Conservation (phyloP, 176 grass and related monocot genomes). For the Aegilops umbellulata region DNA sequence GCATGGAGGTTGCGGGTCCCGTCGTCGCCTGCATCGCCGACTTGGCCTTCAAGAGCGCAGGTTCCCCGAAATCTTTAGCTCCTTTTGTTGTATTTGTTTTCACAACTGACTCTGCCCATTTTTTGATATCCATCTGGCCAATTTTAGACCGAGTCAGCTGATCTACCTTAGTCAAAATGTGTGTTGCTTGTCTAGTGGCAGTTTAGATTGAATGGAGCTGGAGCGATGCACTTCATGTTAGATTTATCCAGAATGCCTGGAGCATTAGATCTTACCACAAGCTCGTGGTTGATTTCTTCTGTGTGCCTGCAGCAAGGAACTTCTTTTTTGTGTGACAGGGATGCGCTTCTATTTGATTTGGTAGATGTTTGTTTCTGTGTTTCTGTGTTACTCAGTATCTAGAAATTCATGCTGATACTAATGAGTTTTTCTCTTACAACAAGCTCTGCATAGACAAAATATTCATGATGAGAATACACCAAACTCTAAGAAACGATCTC, state of each 20-base stretch:
- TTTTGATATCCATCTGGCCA: not conserved
- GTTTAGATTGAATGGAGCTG: not conserved
- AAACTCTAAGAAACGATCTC: not conserved
- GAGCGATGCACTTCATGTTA: not conserved
- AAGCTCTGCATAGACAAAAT: not conserved
- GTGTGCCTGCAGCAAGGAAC: not conserved
- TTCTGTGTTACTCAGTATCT: not conserved
- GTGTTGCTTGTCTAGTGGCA: not conserved
- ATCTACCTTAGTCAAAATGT: not conserved
- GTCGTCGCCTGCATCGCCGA: slow-evolving; percentile 79
- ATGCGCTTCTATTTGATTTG: not conserved
- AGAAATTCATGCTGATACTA: not conserved
- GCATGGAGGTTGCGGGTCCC: slow-evolving; percentile 62
- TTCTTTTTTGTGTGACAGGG: not conserved
- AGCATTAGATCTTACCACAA: not conserved
- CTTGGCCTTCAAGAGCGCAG: slow-evolving; percentile 69
- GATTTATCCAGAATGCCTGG: not conserved
- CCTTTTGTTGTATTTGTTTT: not conserved
- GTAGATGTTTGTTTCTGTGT: not conserved
- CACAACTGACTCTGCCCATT: not conserved
- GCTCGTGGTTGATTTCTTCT: not conserved
- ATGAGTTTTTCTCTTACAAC: not conserved
- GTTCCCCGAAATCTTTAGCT: slow-evolving; percentile 27
- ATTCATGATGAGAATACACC: not conserved
- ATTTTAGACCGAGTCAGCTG: not conserved